Percentiles rank a stretch among this genome's conserved stretches.
These are phyloP conservation scores for Aspergillus kassunensis DNA, from an alignment of 495 filamentous ascomycete species.

Conservation along the genomic window DNA sequence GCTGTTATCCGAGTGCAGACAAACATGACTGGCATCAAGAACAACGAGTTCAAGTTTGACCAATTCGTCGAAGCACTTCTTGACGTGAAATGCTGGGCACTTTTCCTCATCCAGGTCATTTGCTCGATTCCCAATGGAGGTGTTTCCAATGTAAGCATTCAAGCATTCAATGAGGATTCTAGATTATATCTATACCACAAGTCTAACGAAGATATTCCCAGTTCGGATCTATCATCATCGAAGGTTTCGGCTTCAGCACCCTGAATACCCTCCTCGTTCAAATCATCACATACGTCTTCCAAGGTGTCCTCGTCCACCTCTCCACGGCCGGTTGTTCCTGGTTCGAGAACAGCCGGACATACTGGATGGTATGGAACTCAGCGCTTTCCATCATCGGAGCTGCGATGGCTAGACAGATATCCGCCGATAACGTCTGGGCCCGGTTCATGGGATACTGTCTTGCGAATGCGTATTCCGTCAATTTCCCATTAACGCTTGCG, in stretches of 20 bases:
- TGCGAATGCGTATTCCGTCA: slow-evolving; percentile 1
- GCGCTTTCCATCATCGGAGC: slow-evolving; percentile 1
- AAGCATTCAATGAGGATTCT: too few species aligned
- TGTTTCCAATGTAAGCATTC: background rate
- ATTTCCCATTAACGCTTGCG: slow-evolving; percentile 4
- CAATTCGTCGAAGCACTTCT: slow-evolving; percentile 27
- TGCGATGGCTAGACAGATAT: slow-evolving; percentile 4
- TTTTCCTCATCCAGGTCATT: slow-evolving; percentile 17
- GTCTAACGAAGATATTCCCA: background rate
- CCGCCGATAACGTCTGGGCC: slow-evolving; percentile 1
- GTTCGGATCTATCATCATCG: slow-evolving; percentile 11
- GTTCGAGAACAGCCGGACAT: slow-evolving; percentile 12
- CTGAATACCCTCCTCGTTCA: slow-evolving; percentile 11
- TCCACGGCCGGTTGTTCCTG: slow-evolving; percentile 9
- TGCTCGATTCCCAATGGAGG: slow-evolving; percentile 1
- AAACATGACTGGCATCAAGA: slow-evolving; percentile 54
- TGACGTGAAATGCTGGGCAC: slow-evolving; percentile 30
- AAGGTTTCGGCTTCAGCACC: slow-evolving; percentile 13
- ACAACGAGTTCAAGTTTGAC: slow-evolving; percentile 35
- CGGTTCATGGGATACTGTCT: slow-evolving; percentile 14
- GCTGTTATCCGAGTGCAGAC: slow-evolving; percentile 30
- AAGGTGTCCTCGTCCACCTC: slow-evolving; percentile 5
- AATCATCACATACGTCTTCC: background rate
- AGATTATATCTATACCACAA: background rate
- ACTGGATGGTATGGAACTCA: slow-evolving; percentile 9